Percentiles rank a stretch among this genome's conserved stretches.
Conservation (phyloP, 2,329 filamentous ascomycete genomes). For the Neocucurbitaria cava region DNA sequence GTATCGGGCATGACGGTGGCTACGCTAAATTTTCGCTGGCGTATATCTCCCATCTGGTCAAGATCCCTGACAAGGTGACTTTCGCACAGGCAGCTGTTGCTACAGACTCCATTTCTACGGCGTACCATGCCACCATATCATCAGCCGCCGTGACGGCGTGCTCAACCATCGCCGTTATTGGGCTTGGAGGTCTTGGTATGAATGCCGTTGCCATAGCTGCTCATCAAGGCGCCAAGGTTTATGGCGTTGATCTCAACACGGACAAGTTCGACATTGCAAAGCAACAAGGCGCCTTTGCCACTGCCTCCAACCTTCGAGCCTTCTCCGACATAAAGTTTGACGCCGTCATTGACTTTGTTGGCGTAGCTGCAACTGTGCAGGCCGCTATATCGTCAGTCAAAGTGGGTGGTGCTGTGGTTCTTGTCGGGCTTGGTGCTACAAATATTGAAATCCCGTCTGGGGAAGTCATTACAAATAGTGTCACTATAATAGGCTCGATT, state of each 20-base stretch:
- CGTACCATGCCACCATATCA: constrained; percentile 6
- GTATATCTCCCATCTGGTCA: neutral
- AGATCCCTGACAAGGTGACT: constrained; percentile 4
- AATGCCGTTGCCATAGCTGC: neutral
- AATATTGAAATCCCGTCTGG: neutral
- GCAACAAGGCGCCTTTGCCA: neutral
- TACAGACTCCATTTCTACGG: constrained; percentile 7
- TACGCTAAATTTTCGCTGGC: neutral
- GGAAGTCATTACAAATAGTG: neutral
- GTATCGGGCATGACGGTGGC: neutral
- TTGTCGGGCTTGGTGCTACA: neutral
- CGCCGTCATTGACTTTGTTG: neutral
- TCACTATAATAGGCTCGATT: neutral
- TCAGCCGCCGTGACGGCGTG: neutral
- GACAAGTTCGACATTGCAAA: neutral
- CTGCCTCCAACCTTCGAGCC: neutral
- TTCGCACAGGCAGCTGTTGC: constrained; percentile 10
- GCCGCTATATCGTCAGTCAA: neutral
- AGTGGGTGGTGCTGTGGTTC: neutral
- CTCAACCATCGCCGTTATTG: neutral
- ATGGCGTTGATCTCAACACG: constrained; percentile 6
- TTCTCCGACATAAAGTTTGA: neutral
- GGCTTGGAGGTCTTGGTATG: constrained; percentile 7
- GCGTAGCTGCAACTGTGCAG: neutral
- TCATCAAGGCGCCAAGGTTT: neutral